A percentile compares a stretch with the other conserved stretches of the same genome.
These are phyloP conservation scores for Biancaea sappan DNA, from an alignment of 306 rosid species.

Conservation along the genomic window DNA sequence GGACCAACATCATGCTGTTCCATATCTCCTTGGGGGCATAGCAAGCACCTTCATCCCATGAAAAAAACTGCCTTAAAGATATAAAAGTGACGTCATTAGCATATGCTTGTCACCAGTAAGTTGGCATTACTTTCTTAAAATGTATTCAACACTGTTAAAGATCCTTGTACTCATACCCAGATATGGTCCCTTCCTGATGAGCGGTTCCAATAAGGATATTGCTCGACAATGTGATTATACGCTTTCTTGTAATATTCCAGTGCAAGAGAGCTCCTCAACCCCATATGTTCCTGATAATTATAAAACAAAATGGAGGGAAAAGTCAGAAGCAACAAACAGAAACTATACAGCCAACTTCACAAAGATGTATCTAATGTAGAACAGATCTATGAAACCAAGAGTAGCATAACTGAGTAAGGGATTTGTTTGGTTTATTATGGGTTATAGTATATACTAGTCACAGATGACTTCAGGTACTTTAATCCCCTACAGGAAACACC, in stretches of 20 bases:
- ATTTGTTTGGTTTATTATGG: not conserved
- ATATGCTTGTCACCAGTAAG: conserved; percentile 6
- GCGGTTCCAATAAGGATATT: conserved; percentile 85
- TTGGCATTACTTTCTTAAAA: conserved; percentile 23
- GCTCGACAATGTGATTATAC: conserved; percentile 67
- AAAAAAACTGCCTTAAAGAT: conserved; percentile 81
- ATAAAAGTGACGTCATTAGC: conserved; percentile 49
- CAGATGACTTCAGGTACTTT: conserved; percentile 1
- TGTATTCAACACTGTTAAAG: conserved; percentile 22
- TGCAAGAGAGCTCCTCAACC: conserved; percentile 95
- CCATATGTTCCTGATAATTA: conserved; percentile 67
- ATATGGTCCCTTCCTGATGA: conserved; percentile 94
- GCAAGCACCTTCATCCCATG: conserved; percentile 99
- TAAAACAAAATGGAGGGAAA: conserved; percentile 9
- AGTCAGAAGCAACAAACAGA: conserved; percentile 24
- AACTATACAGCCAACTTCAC: conserved; percentile 1
- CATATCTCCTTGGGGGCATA: conserved; percentile 99
- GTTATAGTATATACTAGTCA: conserved; percentile 17
- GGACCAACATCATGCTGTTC: conserved; percentile 97
- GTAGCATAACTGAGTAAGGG: not conserved
- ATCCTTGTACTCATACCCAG: conserved; percentile 65
- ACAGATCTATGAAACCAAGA: conserved; percentile 21
- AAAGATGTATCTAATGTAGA: conserved; percentile 9
- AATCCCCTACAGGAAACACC: not conserved
- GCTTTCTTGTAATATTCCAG: conserved; percentile 82